A percentile compares a stretch with the other conserved stretches of the same genome.
These are phyloP conservation scores for Arabidopsis thaliana DNA, from an alignment of 345 rosid species.

Conservation along the genomic window TAIR10.1 NC_003070.9:4737501-4738000, in stretches of 20 bases:
- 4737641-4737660: neutral
- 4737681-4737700: too few species aligned
- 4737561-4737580: conserved; percentile 64
- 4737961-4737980: too few species aligned
- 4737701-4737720: too few species aligned
- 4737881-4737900: too few species aligned
- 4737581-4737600: conserved; percentile 45
- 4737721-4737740: neutral
- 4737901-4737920: too few species aligned
- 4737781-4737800: conserved; percentile 1
- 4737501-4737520: conserved; percentile 91
- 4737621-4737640: neutral
- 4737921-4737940: too few species aligned
- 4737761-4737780: conserved; percentile 23
- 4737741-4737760: conserved; percentile 10
- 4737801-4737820: conserved; percentile 43
- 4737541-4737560: conserved; percentile 58
- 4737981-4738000: too few species aligned
- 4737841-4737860: conserved; percentile 29
- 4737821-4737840: conserved; percentile 38
- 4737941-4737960: too few species aligned
- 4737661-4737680: neutral
- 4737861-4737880: too few species aligned
- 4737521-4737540: conserved; percentile 88
- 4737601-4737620: conserved; percentile 40